phyloP scores from a whole-genome alignment of 2,329 filamentous ascomycete genomes.

The Alternaria alternata region DNA sequence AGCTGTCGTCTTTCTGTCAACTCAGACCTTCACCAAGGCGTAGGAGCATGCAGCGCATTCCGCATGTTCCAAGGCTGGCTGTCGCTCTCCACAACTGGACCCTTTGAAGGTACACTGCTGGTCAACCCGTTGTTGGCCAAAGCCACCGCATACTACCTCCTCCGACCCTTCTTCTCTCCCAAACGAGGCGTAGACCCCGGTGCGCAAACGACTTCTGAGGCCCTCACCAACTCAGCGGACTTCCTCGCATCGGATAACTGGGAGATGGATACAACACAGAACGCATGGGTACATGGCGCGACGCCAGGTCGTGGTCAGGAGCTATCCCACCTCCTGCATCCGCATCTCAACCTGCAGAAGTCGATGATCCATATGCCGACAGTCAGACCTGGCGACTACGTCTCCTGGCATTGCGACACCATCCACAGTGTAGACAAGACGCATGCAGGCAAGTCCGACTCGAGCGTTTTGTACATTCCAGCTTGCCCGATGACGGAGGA shows the following conservation, averaged over 20 bases:
- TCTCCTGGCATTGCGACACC: slow-evolving; percentile 80
- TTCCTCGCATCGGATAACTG: slow-evolving; percentile 67
- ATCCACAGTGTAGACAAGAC: slow-evolving; percentile 86
- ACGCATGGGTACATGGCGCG: slow-evolving; percentile 73
- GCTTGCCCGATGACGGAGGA: slow-evolving; percentile 79
- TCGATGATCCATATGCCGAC: slow-evolving; percentile 77
- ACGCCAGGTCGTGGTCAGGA: slow-evolving; percentile 74
- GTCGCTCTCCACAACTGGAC: slow-evolving; percentile 75
- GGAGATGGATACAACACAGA: slow-evolving; percentile 63
- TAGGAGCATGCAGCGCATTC: slow-evolving; percentile 84
- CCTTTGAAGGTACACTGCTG: slow-evolving; percentile 79
- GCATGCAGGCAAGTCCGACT: slow-evolving; percentile 76
- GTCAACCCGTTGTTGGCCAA: slow-evolving; percentile 81
- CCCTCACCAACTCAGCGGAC: slow-evolving; percentile 42
- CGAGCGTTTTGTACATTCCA: slow-evolving; percentile 88
- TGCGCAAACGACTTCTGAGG: slow-evolving; percentile 43
- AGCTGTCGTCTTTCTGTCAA: slow-evolving; percentile 72
- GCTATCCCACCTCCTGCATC: slow-evolving; percentile 69
- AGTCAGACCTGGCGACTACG: slow-evolving; percentile 76
- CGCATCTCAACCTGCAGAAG: slow-evolving; percentile 70
- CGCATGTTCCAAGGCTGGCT: slow-evolving; percentile 93
- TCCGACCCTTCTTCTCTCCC: slow-evolving; percentile 82
- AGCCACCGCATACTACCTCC: slow-evolving; percentile 79
- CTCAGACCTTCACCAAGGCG: slow-evolving; percentile 79
- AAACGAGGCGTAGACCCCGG: slow-evolving; percentile 50